Evolutionary conservation across 805 yeast genomes (phyloP).

Genomic region (Starmerella stigmatis): DNA sequence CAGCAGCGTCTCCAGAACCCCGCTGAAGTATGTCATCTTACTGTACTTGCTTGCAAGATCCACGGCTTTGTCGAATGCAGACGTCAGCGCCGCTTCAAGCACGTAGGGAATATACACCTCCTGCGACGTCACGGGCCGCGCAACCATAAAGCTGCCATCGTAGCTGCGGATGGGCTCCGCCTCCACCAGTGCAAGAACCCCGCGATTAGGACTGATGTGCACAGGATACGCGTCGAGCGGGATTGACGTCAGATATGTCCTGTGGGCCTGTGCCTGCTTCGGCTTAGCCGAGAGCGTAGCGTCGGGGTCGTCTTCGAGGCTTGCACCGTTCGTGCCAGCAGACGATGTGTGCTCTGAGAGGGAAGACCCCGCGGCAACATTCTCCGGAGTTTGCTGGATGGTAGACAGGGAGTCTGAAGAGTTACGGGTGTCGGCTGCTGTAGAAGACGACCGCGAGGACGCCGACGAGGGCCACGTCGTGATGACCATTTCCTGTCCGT

Average conservation of each 20-base stretch:
- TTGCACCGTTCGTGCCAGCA: slow-evolving; percentile 9
- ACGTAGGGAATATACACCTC: slow-evolving; percentile 30
- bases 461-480: slow-evolving; percentile 15
- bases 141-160: slow-evolving; percentile 29
- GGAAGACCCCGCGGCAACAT: too few species aligned
- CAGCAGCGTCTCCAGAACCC: slow-evolving; percentile 34
- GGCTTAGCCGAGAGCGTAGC: not conserved
- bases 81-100: slow-evolving; percentile 26
- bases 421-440: too few species aligned
- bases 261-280: not conserved
- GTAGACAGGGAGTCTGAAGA: too few species aligned
- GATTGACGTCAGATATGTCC: slow-evolving; percentile 18
- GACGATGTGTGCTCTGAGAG: too few species aligned
- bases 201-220: slow-evolving; percentile 38
- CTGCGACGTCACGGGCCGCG: slow-evolving; percentile 27
- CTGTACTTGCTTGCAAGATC: slow-evolving; percentile 27
- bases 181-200: slow-evolving; percentile 42
- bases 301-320: not conserved
- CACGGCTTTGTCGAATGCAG: slow-evolving; percentile 19
- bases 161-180: slow-evolving; percentile 33
- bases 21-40: slow-evolving; percentile 34
- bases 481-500: slow-evolving; percentile 29
- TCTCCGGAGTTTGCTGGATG: not conserved
- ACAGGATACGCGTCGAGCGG: slow-evolving; percentile 43
- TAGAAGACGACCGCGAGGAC: too few species aligned